These are phyloP conservation scores for Solidago caesia DNA, from an alignment of 129 eudicot genomes.

Conservation along the genomic window DNA sequence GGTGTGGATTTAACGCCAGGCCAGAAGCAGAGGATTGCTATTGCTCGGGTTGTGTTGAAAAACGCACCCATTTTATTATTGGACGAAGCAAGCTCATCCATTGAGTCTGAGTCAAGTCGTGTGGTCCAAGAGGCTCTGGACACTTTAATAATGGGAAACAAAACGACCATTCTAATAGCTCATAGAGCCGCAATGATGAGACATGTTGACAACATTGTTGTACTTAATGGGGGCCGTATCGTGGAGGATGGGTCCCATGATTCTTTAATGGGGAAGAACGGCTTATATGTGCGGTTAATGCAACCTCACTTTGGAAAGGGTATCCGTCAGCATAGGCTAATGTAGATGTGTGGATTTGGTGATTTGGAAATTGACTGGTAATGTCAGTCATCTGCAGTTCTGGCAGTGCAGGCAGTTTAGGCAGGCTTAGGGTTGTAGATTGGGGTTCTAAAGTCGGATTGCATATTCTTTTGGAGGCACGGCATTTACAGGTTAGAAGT, in stretches of 20 bases:
- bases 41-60: slow-evolving; percentile 84
- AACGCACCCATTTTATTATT: slow-evolving; percentile 86
- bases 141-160: slow-evolving; percentile 93
- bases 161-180: slow-evolving; percentile 87
- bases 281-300: slow-evolving; percentile 88
- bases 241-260: slow-evolving; percentile 95
- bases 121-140: slow-evolving; percentile 99
- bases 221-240: slow-evolving; percentile 84
- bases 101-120: slow-evolving; percentile 92
- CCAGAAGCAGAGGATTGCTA: slow-evolving; percentile 97
- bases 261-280: slow-evolving; percentile 65
- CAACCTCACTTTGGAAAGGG: slow-evolving; percentile 95
- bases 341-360: slow-evolving; percentile 32
- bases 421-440: slow-evolving; percentile 27
- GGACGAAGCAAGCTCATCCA: slow-evolving; percentile 96
- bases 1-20: slow-evolving; percentile 96
- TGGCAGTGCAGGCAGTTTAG: neutral
- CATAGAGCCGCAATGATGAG: slow-evolving; percentile 98
- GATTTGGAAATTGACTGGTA: slow-evolving; percentile 7
- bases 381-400: slow-evolving; percentile 22
- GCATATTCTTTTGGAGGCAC: slow-evolving; percentile 65
- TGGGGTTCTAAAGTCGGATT: slow-evolving; percentile 33
- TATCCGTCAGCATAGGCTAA: slow-evolving; percentile 74
- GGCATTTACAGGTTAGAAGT: slow-evolving; percentile 31
- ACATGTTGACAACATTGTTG: slow-evolving; percentile 94